A percentile compares a stretch with the other conserved stretches of the same genome.
Conservation (phyloP, 2,329 filamentous ascomycete genomes). For the Verticillium nubilum region DNA sequence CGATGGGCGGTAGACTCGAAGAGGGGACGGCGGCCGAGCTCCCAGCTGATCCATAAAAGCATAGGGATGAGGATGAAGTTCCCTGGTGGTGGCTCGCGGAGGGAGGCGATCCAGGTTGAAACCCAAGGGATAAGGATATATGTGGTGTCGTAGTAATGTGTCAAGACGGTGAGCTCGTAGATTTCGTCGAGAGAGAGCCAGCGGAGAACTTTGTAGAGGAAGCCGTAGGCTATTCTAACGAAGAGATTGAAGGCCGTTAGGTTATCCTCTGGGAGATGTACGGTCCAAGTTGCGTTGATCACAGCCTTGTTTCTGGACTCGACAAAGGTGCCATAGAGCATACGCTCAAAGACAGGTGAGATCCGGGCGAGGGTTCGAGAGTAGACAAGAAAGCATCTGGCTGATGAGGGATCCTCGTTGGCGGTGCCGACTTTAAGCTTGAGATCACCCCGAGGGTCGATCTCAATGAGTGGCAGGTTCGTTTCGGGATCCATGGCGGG, state of each 20-base stretch:
- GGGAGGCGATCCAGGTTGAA: constrained; percentile 12
- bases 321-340: constrained; percentile 21
- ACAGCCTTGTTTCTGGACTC: constrained; percentile 13
- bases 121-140: constrained; percentile 18
- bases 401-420: neutral
- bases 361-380: constrained; percentile 19
- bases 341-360: constrained; percentile 20
- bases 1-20: constrained; percentile 16
- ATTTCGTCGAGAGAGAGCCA: constrained; percentile 15
- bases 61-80: constrained; percentile 13
- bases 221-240: constrained; percentile 23
- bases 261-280: constrained; percentile 24
- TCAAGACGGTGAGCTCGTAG: constrained; percentile 20
- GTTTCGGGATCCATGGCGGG: neutral
- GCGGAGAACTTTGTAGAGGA: constrained; percentile 18
- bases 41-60: constrained; percentile 24
- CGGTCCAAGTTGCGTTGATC: constrained; percentile 15
- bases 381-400: constrained; percentile 16
- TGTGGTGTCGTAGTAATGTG: constrained; percentile 24
- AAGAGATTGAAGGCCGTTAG: constrained; percentile 19
- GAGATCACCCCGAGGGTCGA: constrained; percentile 13
- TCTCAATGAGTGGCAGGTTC: neutral
- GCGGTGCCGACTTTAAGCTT: constrained; percentile 3
- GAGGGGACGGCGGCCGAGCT: constrained; percentile 18
- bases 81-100: constrained; percentile 11